These are phyloP conservation scores for Rhizopus sp. DNA, from an alignment of 371 early-diverging fungal species.

Conservation along the genomic window DNA sequence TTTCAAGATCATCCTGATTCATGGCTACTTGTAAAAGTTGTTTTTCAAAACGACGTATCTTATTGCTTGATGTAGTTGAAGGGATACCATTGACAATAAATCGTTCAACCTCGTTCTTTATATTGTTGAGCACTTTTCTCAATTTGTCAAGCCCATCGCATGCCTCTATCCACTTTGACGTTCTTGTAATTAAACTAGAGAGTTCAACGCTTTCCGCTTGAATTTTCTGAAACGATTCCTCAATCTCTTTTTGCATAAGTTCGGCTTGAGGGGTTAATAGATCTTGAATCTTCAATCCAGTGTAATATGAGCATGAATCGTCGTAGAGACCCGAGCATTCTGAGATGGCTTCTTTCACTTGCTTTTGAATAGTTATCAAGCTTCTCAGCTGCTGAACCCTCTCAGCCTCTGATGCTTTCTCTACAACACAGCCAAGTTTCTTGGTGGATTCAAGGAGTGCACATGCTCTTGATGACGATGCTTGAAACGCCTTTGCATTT, in stretches of 20 bases:
- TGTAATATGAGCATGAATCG: slow-evolving; percentile 40
- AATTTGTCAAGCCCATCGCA: slow-evolving; percentile 26
- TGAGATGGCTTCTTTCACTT: slow-evolving; percentile 26
- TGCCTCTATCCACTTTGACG: slow-evolving; percentile 26
- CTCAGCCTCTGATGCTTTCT: slow-evolving; percentile 15
- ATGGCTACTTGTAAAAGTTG: slow-evolving; percentile 13
- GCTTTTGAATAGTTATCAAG: slow-evolving; percentile 24
- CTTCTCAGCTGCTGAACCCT: slow-evolving; percentile 20
- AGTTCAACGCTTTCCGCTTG: slow-evolving; percentile 12
- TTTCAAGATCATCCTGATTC: slow-evolving; percentile 23
- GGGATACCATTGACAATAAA: neutral
- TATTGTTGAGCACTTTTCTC: slow-evolving; percentile 7
- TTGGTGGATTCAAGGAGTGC: slow-evolving; percentile 6
- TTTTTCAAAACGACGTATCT: slow-evolving; percentile 20
- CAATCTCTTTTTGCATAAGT: slow-evolving; percentile 25
- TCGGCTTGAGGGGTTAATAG: slow-evolving; percentile 21
- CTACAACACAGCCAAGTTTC: slow-evolving; percentile 11
- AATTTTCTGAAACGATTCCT: slow-evolving; percentile 20
- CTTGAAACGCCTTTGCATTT: slow-evolving; percentile 25
- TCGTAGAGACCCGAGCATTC: slow-evolving; percentile 47
- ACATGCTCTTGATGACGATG: neutral
- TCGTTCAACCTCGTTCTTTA: slow-evolving; percentile 19
- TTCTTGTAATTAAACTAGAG: slow-evolving; percentile 20
- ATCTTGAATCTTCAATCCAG: slow-evolving; percentile 33
- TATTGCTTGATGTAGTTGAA: slow-evolving; percentile 13